Evolutionary conservation across 2,329 filamentous ascomycete genomes (phyloP).

Genomic region (Fusarium sp.): DNA sequence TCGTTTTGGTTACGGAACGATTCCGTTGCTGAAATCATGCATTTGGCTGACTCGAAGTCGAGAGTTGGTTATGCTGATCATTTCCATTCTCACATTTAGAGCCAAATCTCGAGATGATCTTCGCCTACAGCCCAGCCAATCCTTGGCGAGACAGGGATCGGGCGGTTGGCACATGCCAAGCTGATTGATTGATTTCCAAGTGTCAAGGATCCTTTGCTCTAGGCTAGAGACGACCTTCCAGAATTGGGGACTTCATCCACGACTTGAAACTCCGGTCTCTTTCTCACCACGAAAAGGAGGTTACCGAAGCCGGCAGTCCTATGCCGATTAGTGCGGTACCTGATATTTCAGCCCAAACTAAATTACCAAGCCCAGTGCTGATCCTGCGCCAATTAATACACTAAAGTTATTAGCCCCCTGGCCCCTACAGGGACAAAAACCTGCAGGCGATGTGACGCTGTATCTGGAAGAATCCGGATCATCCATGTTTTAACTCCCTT

Average conservation of each 20-base stretch:
- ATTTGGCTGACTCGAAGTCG: neutral
- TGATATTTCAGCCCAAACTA: neutral
- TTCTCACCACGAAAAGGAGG: neutral
- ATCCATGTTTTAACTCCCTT: neutral
- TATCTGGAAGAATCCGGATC: slow-evolving; percentile 6
- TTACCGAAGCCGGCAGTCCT: neutral
- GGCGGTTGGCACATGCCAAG: slow-evolving; percentile 17
- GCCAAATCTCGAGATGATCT: neutral
- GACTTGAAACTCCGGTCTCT: slow-evolving; percentile 7
- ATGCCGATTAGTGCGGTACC: neutral
- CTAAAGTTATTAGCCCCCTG: neutral
- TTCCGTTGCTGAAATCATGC: neutral
- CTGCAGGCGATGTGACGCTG: neutral
- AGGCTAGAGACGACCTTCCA: slow-evolving; percentile 11
- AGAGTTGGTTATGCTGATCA: neutral
- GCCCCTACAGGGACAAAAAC: neutral
- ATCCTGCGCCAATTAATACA: neutral
- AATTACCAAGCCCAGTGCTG: neutral
- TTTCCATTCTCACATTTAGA: neutral
- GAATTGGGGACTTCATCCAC: neutral
- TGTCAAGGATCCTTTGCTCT: neutral
- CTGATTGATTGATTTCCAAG: neutral
- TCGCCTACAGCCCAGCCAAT: neutral
- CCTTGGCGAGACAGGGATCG: neutral
- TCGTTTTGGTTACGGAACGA: neutral